Evolutionary conservation across 192 early-diverging fungal genomes (phyloP), one percentile per base, ranked within the genome.

Genomic region (Coemansia sp.): DNA sequence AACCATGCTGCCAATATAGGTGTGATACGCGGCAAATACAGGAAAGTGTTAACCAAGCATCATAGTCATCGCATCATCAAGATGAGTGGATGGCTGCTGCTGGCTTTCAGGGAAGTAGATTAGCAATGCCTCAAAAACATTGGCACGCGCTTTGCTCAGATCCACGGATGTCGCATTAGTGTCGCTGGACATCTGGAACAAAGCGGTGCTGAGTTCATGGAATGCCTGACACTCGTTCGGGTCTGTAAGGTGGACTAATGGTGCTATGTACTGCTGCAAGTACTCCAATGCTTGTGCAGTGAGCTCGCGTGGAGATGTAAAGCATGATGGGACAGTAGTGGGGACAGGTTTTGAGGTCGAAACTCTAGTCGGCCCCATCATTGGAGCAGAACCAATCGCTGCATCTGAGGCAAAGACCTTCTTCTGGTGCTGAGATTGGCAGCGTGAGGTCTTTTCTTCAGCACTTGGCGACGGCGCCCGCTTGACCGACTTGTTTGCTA

Each of bases 211-310:
- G n/a, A 81, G 69, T 6, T 73, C 64, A 25, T 77, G 73, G 67
- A 79, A 79, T 49, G 64, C 49, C 54, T 73, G 72, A 34, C 66
- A 63, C 41, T 81, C 71, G 49, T 38, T 59, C 14, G 52, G 44
- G 31, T 81, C 74, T 26, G 67, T 32, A 52, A 85, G 83, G 60
- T 96, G 81, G 6, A 98, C 92, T 8, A 92, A 82, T 22, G 83
- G 83, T 1, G 85, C 74, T 10, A 98, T 73, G 5, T 87, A 71
- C 5, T 76, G 86, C 65, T 92, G 90, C 38, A 98, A 82, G 62
- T 91, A 98, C 26, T 84, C 71, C 9, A 98, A 82, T 1, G 95
- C 93, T 27, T 58, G 61, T 4, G 76, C 57, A n/a, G 83, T 67
- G 25, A 16, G 30, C 26, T 23, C 47, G 23, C 38, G 56, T 2